Percentiles rank a stretch among this genome's conserved stretches.
phyloP scores from a whole-genome alignment of 2,329 filamentous ascomycete genomes.

The Knufia petricola region DNA sequence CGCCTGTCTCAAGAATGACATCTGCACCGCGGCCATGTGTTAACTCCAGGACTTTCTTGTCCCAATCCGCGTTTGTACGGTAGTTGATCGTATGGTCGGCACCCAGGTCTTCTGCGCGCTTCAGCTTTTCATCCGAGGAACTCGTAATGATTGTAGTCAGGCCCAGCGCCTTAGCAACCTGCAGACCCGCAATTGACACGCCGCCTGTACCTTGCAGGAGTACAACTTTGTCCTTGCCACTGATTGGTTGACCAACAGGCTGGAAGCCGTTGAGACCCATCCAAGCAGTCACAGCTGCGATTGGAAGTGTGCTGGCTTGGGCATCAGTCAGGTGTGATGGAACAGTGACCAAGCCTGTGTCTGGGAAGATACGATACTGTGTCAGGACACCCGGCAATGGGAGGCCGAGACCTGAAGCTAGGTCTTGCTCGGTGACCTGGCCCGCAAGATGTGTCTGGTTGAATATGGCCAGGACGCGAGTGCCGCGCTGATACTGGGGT shows the following conservation, averaged over 20 bases:
- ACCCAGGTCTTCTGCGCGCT: constrained; percentile 30
- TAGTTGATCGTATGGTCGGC: constrained; percentile 44
- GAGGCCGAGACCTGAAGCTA: constrained; percentile 23
- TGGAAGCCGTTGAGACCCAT: constrained; percentile 36
- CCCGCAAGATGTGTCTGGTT: constrained; percentile 34
- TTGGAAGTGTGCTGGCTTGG: constrained; percentile 34
- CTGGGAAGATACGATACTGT: constrained; percentile 36
- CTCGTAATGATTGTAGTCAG: constrained; percentile 42
- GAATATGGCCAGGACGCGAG: constrained; percentile 32
- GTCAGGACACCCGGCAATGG: constrained; percentile 32
- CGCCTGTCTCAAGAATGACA: constrained; percentile 33
- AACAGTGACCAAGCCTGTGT: constrained; percentile 31
- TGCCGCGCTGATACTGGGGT: constrained; percentile 26
- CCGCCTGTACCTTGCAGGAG: constrained; percentile 40
- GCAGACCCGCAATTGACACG: constrained; percentile 36
- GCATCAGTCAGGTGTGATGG: constrained; percentile 30
- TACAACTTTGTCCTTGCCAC: constrained; percentile 30
- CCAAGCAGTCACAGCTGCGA: constrained; percentile 40
- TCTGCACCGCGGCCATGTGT: constrained; percentile 39
- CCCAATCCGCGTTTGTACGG: constrained; percentile 37
- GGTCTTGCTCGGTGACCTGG: constrained; percentile 23
- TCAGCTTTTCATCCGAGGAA: constrained; percentile 42
- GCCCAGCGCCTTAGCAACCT: constrained; percentile 39
- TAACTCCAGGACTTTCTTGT: constrained; percentile 34
- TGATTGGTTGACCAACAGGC: constrained; percentile 28